Base-by-base conservation (phyloP, 257 asterid genomes). In the Coffea eugenioides region DNA sequence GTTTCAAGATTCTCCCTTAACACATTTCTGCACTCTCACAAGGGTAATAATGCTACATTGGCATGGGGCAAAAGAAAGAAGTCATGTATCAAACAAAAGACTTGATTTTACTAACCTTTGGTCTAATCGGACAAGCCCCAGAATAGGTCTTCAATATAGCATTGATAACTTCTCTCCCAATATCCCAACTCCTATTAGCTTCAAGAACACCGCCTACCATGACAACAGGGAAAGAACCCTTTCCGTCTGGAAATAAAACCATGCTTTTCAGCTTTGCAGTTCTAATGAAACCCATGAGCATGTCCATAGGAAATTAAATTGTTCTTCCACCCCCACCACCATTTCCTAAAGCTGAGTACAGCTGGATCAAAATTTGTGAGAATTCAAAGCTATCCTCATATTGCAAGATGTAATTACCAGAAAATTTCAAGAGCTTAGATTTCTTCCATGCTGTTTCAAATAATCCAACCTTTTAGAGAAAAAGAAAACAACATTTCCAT, bases 151-250 rank as follows among this genome's bases (percentile, higher is more conserved):
- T 87, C 88, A 84, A 86, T 84, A 95, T 86, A 71, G 87, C 84
- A 76, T 82, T 69, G 9, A 83, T 88, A 81, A 95, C 98, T 87
- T 93, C 96, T 77, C 77, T 81, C 70, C 97, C 99, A 16, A 95
- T 86, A 84, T 95, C 94, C 98, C 98, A 95, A 45, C 77, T 86
- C 85, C 84, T 88, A 87, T 94, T 91, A 73, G 94, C 94, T 86
- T 90, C 96, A 67, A 94, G 97, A 77, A 95, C 97, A 45, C 99
- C 99, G 48, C 97, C 99, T 73, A 95, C 98, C 92, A 95, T 84
- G 82, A 95, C 98, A 81, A 95, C 88, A 61, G 97, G 99, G 89
- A 95, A 95, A 83, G 89, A 82, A 82, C 78, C 90, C 25, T 76
- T 91, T 77, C 91, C 93, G 85, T 90, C 99, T 95, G 95, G 88